A percentile compares a stretch with the other conserved stretches of the same genome.
Conservation (phyloP, 805 yeast species). For the Jamesozyma jinghongensis region DNA sequence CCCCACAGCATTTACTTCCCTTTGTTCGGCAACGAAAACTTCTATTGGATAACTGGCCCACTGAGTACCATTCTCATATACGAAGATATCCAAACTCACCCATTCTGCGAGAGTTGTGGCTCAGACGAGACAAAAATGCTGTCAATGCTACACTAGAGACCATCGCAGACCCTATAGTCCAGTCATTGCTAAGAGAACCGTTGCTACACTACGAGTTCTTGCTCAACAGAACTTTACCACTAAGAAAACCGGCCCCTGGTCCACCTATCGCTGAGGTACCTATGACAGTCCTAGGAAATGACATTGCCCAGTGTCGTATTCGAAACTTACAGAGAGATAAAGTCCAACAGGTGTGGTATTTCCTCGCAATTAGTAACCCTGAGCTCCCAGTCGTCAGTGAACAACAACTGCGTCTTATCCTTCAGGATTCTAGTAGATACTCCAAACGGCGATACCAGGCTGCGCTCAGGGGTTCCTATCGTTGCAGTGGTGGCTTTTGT, state of each 20-base stretch:
- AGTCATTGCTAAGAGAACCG: too few relatives aligned
- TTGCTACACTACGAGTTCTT: constrained; percentile 1
- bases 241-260: too few relatives aligned
- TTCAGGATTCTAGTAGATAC: background rate
- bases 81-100: background rate
- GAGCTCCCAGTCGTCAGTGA: background rate
- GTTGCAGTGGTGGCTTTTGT: background rate
- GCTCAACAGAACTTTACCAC: too few relatives aligned
- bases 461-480: background rate
- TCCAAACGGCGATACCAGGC: background rate
- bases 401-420: background rate
- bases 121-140: background rate
- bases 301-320: constrained; percentile 1
- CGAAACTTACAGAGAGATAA: constrained; percentile 3
- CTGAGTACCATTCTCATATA: constrained; percentile 1
- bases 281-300: constrained; percentile 2
- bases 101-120: constrained; percentile 1
- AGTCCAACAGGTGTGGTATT: background rate
- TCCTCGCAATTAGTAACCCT: constrained; percentile 1
- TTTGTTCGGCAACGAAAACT: background rate
- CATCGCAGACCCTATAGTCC: background rate
- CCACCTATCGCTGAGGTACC: constrained; percentile 6
- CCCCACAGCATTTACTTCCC: constrained; percentile 4
- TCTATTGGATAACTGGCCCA: constrained; percentile 7
- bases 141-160: background rate